A percentile compares a stretch with the other conserved stretches of the same genome.
Conservation (phyloP, 1,139 yeast species). For the Hyphopichia pseudoburtonii region DNA sequence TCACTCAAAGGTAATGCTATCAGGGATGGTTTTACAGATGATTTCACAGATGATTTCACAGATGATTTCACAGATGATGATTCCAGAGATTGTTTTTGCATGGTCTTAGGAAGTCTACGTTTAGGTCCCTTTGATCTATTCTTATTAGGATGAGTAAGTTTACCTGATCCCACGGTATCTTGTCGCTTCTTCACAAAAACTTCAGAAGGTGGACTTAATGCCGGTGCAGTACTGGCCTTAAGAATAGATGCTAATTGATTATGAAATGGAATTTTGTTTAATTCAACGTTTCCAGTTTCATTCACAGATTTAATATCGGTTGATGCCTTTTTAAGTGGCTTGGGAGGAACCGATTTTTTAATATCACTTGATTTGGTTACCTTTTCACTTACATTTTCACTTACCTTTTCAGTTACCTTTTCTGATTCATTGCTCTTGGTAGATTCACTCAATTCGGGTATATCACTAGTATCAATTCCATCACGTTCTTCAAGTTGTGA, state of each 20-base stretch:
- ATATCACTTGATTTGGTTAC: background rate
- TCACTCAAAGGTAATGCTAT: background rate
- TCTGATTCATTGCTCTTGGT: background rate
- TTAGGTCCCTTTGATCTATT: conserved; percentile 72
- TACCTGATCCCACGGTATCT: conserved; percentile 14
- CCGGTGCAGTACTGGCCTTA: conserved; percentile 24
- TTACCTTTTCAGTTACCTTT: background rate
- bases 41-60: background rate
- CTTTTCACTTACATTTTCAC: background rate
- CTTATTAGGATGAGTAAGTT: conserved; percentile 60
- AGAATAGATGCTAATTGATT: conserved; percentile 21
- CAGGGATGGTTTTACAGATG: background rate
- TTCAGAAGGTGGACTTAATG: conserved; percentile 3
- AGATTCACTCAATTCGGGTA: background rate
- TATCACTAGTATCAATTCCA: background rate
- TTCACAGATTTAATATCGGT: background rate
- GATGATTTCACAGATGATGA: background rate
- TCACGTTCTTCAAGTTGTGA: background rate
- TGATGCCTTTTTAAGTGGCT: conserved; percentile 1
- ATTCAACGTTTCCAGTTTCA: background rate
- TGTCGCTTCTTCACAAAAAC: conserved; percentile 5
- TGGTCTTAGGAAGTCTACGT: conserved; percentile 58
- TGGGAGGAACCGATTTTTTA: conserved; percentile 3
- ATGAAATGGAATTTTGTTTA: too few species aligned
- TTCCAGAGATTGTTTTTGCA: conserved; percentile 5